Base-by-base conservation (phyloP, 2,329 filamentous ascomycete species). In the Stagonosporopsis cucurbitacearum region DNA sequence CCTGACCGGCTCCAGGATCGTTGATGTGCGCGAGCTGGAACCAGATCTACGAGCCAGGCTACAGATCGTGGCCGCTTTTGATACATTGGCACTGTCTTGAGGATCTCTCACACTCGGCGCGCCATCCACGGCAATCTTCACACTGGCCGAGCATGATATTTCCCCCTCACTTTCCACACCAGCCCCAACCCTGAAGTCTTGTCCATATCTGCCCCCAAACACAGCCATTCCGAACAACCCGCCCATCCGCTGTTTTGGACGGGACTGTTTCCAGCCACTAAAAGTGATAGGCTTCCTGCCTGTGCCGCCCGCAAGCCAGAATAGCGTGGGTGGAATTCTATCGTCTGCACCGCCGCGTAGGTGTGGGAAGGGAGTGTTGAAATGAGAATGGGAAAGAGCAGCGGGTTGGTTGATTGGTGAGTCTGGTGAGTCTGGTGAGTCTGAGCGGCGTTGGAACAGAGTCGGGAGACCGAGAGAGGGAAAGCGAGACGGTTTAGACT, bases 261-360 rank as follows among this genome's bases (percentile, higher is more conserved):
- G 65, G 25, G 54, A 56, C 12, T 33, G 53, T n/a, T 64, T 68
- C 70, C 69, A 73, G n/a, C 46, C 35, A 5, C 15, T 33, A 7
- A 57, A 51, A 1, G 60, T 64, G 0, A 66, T 47, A 1, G 64
- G 45, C 8, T 50, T 47, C 19, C 25, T 41, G 0, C 60, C 62
- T 2, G 39, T 62, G 0, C 65, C 66, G 7, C 71, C 71, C 2
- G 69, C 68, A 1, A 74, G 62, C 51, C 59, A 71, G 33, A 58
- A 69, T 0, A 73, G 44, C 0, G 33, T 57, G 15, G 54, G 35
- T 4, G 67, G 68, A 2, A 71, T 33, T 0, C 40, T 48, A 5
- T 64, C 54, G 2, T 45, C 54, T 1, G 56, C 63, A n/a, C 67
- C 66, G 32, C 66, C 68, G 51, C 67, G 48, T 1, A 70, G 57